These are phyloP conservation scores for Solidago caesia DNA, from an alignment of 129 eudicot species.

Conservation along the genomic window DNA sequence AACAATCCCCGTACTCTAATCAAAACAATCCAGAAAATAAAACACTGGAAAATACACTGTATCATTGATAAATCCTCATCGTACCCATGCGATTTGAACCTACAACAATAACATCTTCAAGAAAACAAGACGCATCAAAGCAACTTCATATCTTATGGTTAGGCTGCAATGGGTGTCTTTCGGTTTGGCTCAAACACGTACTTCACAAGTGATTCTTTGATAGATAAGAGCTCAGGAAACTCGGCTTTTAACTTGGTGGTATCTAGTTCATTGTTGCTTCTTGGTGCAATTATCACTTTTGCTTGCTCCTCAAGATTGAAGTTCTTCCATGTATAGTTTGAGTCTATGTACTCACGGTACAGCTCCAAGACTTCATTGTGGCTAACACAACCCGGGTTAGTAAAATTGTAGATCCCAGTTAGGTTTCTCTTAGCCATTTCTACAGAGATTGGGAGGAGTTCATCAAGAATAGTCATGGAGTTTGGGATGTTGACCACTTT, in stretches of 20 bases:
- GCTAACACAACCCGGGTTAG: conserved; percentile 55
- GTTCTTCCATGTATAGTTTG: conserved; percentile 42
- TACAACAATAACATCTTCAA: not conserved
- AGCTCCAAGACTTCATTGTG: conserved; percentile 51
- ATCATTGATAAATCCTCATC: conserved; percentile 14
- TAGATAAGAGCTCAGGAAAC: conserved; percentile 47
- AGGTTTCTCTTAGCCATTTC: conserved; percentile 56
- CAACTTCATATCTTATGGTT: conserved; percentile 10
- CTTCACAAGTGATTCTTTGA: conserved; percentile 48
- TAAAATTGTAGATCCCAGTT: conserved; percentile 51
- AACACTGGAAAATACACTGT: conserved; percentile 14
- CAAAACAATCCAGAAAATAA: not conserved
- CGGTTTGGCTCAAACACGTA: conserved; percentile 50
- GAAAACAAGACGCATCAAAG: not conserved
- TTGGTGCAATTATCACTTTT: conserved; percentile 44
- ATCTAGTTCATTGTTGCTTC: conserved; percentile 55
- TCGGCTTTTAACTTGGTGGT: conserved; percentile 51
- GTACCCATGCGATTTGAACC: not conserved
- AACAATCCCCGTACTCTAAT: too few relatives aligned
- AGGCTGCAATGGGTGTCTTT: conserved; percentile 28
- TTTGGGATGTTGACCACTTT: conserved; percentile 57
- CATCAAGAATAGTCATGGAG: conserved; percentile 54
- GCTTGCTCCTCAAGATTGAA: conserved; percentile 54
- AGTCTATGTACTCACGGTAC: conserved; percentile 45
- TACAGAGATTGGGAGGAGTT: conserved; percentile 50